Conservation (phyloP, 495 filamentous ascomycete species). For the Neurospora discreta region DNA sequence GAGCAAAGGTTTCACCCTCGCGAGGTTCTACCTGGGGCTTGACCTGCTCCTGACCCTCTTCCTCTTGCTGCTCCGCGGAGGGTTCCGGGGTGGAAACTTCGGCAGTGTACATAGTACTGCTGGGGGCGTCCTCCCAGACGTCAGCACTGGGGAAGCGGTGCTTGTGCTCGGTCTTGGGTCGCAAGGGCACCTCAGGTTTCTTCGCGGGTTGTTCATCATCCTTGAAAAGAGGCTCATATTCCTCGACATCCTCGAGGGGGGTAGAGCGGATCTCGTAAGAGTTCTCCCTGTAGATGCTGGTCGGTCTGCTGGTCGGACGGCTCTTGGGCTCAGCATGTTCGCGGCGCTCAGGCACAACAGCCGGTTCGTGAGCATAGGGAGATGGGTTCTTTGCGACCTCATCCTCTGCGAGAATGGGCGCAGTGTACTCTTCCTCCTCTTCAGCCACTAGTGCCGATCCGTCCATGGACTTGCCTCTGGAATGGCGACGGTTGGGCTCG, state of each 20-base stretch:
- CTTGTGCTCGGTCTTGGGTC: conserved; percentile 46
- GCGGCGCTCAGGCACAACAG: conserved; percentile 56
- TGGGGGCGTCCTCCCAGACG: conserved; percentile 94
- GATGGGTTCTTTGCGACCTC: conserved; percentile 71
- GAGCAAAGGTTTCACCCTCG: conserved; percentile 37
- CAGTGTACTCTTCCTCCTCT: conserved; percentile 40
- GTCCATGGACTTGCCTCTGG: conserved; percentile 49
- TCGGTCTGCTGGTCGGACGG: conserved; percentile 60
- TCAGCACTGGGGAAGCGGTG: conserved; percentile 88
- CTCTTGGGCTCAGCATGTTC: conserved; percentile 48
- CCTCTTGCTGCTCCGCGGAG: conserved; percentile 43
- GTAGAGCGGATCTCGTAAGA: conserved; percentile 44
- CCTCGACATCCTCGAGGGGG: conserved; percentile 79
- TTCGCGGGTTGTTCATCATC: conserved; percentile 56
- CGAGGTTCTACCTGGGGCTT: conserved; percentile 23
- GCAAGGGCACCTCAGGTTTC: conserved; percentile 31
- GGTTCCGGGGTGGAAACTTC: conserved; percentile 75
- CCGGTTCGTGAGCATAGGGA: conserved; percentile 43
- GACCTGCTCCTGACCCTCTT: conserved; percentile 19
- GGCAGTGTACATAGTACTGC: conserved; percentile 69
- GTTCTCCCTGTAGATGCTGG: conserved; percentile 40
- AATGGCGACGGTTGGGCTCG: conserved; percentile 50
- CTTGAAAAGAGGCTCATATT: conserved; percentile 91
- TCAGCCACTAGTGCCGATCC: conserved; percentile 22
- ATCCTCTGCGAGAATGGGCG: conserved; percentile 87